Percentiles rank a stretch among this genome's conserved stretches.
Evolutionary conservation across 2,329 filamentous ascomycete species (phyloP).

Genomic region (Hypoxylon rubiginosum): DNA sequence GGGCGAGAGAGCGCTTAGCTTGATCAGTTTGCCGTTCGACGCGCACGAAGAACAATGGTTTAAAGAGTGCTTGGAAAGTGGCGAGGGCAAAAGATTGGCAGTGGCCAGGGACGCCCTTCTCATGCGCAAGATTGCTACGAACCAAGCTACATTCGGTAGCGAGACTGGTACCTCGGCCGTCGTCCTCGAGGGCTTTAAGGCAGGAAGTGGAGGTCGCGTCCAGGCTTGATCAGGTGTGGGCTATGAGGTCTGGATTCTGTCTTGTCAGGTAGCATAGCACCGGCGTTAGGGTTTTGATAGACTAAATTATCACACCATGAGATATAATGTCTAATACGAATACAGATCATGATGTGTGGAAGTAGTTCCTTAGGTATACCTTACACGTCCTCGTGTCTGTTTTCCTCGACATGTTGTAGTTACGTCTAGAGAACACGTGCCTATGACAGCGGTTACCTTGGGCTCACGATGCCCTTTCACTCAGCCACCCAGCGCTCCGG

Average conservation of each 20-base stretch:
- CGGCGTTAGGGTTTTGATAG: slow-evolving; percentile 45
- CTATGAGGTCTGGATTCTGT: background rate
- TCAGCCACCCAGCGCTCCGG: too few species aligned
- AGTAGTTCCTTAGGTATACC: background rate
- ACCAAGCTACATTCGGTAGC: slow-evolving; percentile 64
- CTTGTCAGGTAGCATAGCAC: slow-evolving; percentile 49
- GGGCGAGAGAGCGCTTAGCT: slow-evolving; percentile 73
- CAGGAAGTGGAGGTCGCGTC: slow-evolving; percentile 55
- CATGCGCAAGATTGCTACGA: slow-evolving; percentile 78
- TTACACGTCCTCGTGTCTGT: too few species aligned
- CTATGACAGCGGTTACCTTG: too few species aligned
- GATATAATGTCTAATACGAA: background rate
- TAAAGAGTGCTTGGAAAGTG: slow-evolving; percentile 73
- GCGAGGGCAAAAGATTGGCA: slow-evolving; percentile 73
- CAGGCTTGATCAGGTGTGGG: slow-evolving; percentile 21
- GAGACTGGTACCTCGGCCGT: slow-evolving; percentile 65
- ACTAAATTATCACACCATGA: slow-evolving; percentile 6
- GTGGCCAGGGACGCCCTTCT: slow-evolving; percentile 80
- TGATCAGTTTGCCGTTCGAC: slow-evolving; percentile 80
- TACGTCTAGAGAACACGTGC: background rate
- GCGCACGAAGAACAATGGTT: slow-evolving; percentile 80
- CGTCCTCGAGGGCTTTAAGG: slow-evolving; percentile 66
- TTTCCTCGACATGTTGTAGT: background rate
- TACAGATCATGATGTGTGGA: background rate
- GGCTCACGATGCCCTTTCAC: too few species aligned